Evolutionary conservation across 179 eudicot species (phyloP).

Genomic region (Spergularia azorica): DNA sequence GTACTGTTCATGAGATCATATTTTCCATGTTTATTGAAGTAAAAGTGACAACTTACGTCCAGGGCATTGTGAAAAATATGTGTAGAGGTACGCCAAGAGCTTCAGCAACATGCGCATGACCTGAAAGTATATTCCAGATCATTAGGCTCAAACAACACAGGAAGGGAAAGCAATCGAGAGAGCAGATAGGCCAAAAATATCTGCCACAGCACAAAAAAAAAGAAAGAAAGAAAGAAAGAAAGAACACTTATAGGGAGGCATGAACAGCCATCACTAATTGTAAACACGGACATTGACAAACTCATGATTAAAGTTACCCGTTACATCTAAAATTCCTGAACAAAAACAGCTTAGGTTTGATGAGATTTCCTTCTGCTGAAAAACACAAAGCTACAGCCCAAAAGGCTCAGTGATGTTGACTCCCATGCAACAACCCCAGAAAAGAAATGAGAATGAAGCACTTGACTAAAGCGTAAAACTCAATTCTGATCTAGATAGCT

Average conservation of each 20-base stretch:
- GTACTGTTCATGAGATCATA: background rate
- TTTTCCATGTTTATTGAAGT: background rate
- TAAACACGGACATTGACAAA: too few species aligned
- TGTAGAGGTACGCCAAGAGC: slow-evolving; percentile 81
- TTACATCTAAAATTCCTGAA: background rate
- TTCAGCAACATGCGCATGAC: slow-evolving; percentile 85
- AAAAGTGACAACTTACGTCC: slow-evolving; percentile 62
- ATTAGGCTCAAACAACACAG: background rate
- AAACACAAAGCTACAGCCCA: background rate
- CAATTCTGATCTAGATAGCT: too few species aligned
- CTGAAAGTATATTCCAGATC: slow-evolving; percentile 38
- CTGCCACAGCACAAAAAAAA: background rate
- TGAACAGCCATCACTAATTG: background rate
- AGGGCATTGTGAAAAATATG: slow-evolving; percentile 84
- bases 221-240: too few species aligned
- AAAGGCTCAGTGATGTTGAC: background rate
- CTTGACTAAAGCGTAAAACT: too few species aligned
- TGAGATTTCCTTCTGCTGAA: background rate
- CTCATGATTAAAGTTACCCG: background rate
- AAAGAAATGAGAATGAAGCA: too few species aligned
- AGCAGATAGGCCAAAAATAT: background rate
- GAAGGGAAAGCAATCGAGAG: background rate
- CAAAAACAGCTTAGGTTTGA: background rate
- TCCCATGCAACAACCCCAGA: background rate
- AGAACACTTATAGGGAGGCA: background rate